A percentile compares a stretch with the other conserved stretches of the same genome.
Evolutionary conservation across 1,284 basidiomycete species (phyloP).

Genomic region (Somion occarium): DNA sequence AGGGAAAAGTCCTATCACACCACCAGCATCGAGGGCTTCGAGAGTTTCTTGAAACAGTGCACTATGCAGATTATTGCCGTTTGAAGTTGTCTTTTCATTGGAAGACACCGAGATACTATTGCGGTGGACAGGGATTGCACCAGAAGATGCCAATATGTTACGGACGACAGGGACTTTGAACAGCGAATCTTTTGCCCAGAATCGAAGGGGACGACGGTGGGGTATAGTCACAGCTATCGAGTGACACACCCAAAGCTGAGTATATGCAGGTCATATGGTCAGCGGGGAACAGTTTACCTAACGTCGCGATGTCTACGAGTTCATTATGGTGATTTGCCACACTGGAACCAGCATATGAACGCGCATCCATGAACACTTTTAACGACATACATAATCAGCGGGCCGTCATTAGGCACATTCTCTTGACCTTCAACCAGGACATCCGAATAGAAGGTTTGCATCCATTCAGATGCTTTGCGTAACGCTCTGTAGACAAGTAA

Average conservation of each 20-base stretch:
- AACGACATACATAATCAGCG: constrained; percentile 78
- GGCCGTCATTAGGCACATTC: constrained; percentile 79
- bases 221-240: constrained; percentile 70
- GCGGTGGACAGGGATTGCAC: constrained; percentile 93
- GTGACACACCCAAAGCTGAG: background rate
- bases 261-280: constrained; percentile 5
- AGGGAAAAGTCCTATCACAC: constrained; percentile 89
- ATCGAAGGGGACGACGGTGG: constrained; percentile 76
- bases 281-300: constrained; percentile 51
- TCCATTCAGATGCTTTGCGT: constrained; percentile 62
- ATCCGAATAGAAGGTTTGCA: constrained; percentile 65
- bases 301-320: constrained; percentile 80
- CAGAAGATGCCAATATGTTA: constrained; percentile 78
- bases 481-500: constrained; percentile 58
- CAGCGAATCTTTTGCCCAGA: constrained; percentile 88
- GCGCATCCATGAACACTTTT: constrained; percentile 42
- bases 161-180: constrained; percentile 75
- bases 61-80: constrained; percentile 8
- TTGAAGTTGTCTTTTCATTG: constrained; percentile 7
- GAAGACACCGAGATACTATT: constrained; percentile 40
- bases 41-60: constrained; percentile 86
- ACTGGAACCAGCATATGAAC: constrained; percentile 50
- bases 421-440: constrained; percentile 63
- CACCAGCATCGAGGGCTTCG: constrained; percentile 76
- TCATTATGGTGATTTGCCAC: constrained; percentile 88